Evolutionary conservation across 352 stramenopile species (phyloP).

Genomic region (Aphanomyces stellatus): DNA sequence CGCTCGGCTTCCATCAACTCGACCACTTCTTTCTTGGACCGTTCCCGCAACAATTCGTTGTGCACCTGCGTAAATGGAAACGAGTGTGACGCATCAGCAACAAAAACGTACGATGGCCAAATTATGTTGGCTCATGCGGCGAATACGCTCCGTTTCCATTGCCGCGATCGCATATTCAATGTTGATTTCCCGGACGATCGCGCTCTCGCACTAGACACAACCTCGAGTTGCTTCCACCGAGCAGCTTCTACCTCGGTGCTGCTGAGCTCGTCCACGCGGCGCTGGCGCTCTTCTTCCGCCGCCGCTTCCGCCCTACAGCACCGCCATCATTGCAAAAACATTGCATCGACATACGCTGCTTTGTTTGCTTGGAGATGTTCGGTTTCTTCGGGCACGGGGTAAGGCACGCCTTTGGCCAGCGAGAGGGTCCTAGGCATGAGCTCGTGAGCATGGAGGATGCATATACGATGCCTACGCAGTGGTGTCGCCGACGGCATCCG

Average conservation of each 20-base stretch:
- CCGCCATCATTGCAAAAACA: background rate
- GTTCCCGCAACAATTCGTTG: conserved; percentile 9
- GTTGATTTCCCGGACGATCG: conserved; percentile 66
- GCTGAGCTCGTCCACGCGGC: conserved; percentile 40
- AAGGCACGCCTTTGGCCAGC: background rate
- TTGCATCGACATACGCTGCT: background rate
- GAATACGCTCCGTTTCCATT: conserved; percentile 52
- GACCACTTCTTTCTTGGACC: conserved; percentile 8
- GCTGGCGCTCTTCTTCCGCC: conserved; percentile 47
- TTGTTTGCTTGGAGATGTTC: background rate
- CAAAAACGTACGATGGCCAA: conserved; percentile 28
- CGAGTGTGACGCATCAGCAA: too few relatives aligned
- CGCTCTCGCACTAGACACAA: conserved; percentile 34
- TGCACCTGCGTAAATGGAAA: conserved; percentile 16
- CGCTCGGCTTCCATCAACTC: conserved; percentile 16
- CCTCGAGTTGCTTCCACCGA: background rate
- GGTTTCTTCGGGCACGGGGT: background rate
- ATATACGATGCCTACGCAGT: too few relatives aligned
- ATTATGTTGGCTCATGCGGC: conserved; percentile 54
- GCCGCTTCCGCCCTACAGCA: conserved; percentile 33
- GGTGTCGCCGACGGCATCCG: background rate
- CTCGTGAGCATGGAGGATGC: background rate
- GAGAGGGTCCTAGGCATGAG: background rate
- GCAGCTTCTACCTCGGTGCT: conserved; percentile 30
- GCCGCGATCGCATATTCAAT: conserved; percentile 50